Evolutionary conservation across 2,329 filamentous ascomycete species (phyloP).

Genomic region (Colletotrichum acutatum): DNA sequence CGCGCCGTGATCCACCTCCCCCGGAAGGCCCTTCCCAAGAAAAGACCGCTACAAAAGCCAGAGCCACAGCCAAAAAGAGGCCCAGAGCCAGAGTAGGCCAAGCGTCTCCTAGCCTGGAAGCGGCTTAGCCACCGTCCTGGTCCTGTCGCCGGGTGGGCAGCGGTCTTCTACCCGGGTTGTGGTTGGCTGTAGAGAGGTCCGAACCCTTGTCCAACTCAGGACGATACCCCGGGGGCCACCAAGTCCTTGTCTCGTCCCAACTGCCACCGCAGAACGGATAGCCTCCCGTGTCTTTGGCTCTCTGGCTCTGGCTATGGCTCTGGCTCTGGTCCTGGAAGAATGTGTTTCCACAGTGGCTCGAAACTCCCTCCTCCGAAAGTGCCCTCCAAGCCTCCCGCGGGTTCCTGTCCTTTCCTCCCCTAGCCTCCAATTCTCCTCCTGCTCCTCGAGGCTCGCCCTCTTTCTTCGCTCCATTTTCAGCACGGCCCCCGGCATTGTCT

Average conservation of each 20-base stretch:
- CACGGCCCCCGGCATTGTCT: not conserved
- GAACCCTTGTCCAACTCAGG: constrained; percentile 14
- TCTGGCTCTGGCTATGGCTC: too few relatives aligned
- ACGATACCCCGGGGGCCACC: constrained; percentile 3
- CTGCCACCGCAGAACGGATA: not conserved
- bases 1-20: constrained; percentile 1
- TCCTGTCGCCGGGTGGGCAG: not conserved
- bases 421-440: not conserved
- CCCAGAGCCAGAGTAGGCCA: not conserved
- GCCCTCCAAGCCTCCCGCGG: constrained; percentile 6
- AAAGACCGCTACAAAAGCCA: not conserved
- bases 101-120: constrained; percentile 12
- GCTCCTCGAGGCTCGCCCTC: not conserved
- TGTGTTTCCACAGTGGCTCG: constrained; percentile 24
- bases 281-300: not conserved
- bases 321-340: not conserved
- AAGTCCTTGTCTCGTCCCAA: constrained; percentile 5
- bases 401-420: not conserved
- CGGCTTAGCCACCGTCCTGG: constrained; percentile 18
- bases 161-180: constrained; percentile 20
- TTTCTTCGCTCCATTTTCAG: not conserved
- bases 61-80: not conserved
- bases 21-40: not conserved
- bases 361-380: not conserved
- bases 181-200: constrained; percentile 14